Base-by-base conservation (phyloP, 1,284 basidiomycete genomes). In the Puccinia hordei region DNA sequence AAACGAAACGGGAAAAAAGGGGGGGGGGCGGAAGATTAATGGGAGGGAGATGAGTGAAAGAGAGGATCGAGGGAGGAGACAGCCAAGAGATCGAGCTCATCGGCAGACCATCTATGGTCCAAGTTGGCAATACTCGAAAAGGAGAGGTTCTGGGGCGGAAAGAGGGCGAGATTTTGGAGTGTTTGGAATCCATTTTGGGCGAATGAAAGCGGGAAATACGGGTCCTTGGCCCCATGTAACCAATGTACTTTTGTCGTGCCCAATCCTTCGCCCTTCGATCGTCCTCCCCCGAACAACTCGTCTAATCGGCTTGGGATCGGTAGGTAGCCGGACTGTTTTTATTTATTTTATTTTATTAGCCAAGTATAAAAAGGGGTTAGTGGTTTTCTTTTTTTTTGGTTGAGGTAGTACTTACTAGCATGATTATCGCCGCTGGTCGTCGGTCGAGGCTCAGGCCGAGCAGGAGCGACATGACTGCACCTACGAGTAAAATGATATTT, bases 381-480 rank as follows among this genome's bases (percentile, higher is more conserved):
- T n/a, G n/a, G n/a, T n/a, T n/a, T n/a, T n/a, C n/a, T n/a, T n/a
- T n/a, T n/a, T n/a, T n/a, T n/a, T n/a, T n/a, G n/a, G n/a, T n/a
- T n/a, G n/a, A n/a, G n/a, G n/a, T n/a, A n/a, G n/a, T n/a, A 13
- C 24, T 1, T 41, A 49, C 68, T 8, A 71, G 44, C 68, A 71
- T 71, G 35, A 71, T 44, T 6, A 71, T 9, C 10, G 22, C 41
- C 1, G 68, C 68, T 12, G 68, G 68, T 1, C 41, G 68, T 49
- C 8, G 68, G 4, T 71, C 68, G 10, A 71, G 46, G 33, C 13
- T 71, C 5, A 71, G 68, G 15, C 68, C 51, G 19, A 71, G 68
- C 5, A 71, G 51, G n/a, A 71, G 68, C 24, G 68, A 71, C 68
- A 71, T 71, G 0, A 71, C 68, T 0, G 68, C 68, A 71, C 68